Evolutionary conservation across 148 eudicot genomes (phyloP).

Genomic region (Vaccinium corymbosum): DNA sequence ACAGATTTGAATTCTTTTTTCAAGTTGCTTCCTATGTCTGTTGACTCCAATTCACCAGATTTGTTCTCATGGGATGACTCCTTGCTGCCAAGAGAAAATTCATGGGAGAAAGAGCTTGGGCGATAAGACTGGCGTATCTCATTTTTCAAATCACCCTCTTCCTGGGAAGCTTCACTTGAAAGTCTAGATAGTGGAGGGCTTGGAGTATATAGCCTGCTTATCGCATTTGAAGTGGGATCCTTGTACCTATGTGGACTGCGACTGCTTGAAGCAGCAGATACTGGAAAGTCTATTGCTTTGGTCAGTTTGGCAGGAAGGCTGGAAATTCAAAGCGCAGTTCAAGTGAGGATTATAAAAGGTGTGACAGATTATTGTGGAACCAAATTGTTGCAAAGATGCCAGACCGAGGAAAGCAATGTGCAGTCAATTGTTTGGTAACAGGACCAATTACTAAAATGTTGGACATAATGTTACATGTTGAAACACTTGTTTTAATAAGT

Average conservation of each 20-base stretch:
- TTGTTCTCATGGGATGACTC: conserved; percentile 17
- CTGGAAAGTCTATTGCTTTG: conserved; percentile 33
- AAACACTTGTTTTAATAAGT: background rate
- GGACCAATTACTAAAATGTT: background rate
- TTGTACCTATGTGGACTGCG: conserved; percentile 23
- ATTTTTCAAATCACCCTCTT: conserved; percentile 19
- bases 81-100: conserved; percentile 25
- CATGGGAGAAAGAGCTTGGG: conserved; percentile 45
- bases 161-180: conserved; percentile 33
- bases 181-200: conserved; percentile 42
- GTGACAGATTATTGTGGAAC: background rate
- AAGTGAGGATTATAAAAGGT: background rate
- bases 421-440: background rate
- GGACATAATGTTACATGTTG: background rate
- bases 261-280: conserved; percentile 37
- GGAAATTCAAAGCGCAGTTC: conserved; percentile 18
- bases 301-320: conserved; percentile 63
- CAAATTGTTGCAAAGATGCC: background rate
- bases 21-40: conserved; percentile 14
- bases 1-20: conserved; percentile 22
- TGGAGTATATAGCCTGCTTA: conserved; percentile 22
- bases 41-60: conserved; percentile 23
- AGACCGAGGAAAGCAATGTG: background rate
- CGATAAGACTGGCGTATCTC: conserved; percentile 20
- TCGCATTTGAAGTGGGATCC: conserved; percentile 23